Evolutionary conservation across 345 rosid species (phyloP).

Genomic region (Pugionium dolabratum): DNA sequence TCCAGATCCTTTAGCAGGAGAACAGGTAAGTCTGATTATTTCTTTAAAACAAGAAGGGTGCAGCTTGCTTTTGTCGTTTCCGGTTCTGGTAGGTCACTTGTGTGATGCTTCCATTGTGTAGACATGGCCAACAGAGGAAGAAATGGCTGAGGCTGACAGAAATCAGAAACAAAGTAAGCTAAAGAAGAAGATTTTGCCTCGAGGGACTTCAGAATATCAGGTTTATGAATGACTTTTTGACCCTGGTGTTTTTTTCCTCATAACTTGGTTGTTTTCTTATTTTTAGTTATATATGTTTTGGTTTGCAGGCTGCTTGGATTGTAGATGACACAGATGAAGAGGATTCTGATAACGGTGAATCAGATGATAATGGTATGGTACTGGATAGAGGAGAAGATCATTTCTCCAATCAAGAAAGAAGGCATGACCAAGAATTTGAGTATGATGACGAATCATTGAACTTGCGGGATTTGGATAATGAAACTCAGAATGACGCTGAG

Average conservation of each 20-base stretch:
- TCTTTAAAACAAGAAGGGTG: conserved; percentile 2
- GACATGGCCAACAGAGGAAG: conserved; percentile 98
- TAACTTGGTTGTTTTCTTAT: background rate
- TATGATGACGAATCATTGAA: conserved; percentile 63
- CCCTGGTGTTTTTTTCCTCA: background rate
- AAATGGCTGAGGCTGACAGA: conserved; percentile 61
- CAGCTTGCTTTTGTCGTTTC: conserved; percentile 12
- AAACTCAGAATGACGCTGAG: conserved; percentile 75
- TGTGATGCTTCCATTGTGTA: conserved; percentile 42
- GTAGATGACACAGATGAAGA: conserved; percentile 72
- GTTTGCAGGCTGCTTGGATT: conserved; percentile 94
- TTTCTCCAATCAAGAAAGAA: conserved; percentile 41
- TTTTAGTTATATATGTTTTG: conserved; percentile 14
- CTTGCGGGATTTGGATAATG: conserved; percentile 67
- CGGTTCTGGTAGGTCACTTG: conserved; percentile 9
- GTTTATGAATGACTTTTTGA: conserved; percentile 36
- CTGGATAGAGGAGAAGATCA: conserved; percentile 61
- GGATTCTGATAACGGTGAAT: conserved; percentile 49
- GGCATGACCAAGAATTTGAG: conserved; percentile 46
- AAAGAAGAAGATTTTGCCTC: conserved; percentile 69
- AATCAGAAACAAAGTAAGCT: conserved; percentile 53
- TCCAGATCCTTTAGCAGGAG: conserved; percentile 93
- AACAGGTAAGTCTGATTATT: conserved; percentile 58
- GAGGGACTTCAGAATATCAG: conserved; percentile 96
- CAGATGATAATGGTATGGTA: conserved; percentile 72